A percentile compares a stretch with the other conserved stretches of the same genome.
Evolutionary conservation across 495 filamentous ascomycete genomes (phyloP).

Genomic region (Xylaria telfairii): DNA sequence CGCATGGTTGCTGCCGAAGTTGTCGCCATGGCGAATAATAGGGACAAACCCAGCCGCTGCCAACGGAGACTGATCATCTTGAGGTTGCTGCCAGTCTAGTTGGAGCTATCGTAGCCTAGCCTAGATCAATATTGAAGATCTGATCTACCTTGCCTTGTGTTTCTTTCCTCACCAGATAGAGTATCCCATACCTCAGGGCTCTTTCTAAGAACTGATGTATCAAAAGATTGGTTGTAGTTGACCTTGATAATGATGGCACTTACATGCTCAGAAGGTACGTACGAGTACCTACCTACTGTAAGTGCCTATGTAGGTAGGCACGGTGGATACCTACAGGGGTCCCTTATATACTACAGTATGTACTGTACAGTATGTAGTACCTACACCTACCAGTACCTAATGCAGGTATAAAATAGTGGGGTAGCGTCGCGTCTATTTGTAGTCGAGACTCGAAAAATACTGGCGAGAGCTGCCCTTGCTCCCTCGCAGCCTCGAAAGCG

Average conservation of each 20-base stretch:
- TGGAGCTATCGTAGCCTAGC: not conserved
- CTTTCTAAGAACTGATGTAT: not conserved
- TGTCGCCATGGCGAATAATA: constrained; percentile 23
- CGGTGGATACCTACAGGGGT: no score
- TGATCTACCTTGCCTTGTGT: constrained; percentile 1
- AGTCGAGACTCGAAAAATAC: no score
- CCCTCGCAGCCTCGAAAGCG: not conserved
- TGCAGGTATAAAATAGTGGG: no score
- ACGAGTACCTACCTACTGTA: not conserved
- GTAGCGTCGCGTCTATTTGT: no score
- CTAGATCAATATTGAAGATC: not conserved
- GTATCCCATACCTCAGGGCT: not conserved
- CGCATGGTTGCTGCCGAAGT: constrained; percentile 38
- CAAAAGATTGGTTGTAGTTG: no score
- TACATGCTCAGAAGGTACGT: not conserved
- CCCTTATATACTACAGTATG: no score
- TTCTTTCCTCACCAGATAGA: not conserved
- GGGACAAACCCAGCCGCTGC: constrained; percentile 22
- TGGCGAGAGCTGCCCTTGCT: no score
- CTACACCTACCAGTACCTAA: no score
- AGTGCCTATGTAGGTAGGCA: not conserved
- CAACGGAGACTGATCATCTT: constrained; percentile 19
- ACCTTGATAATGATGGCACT: not conserved
- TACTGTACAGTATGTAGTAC: no score
- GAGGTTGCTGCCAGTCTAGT: not conserved